These are phyloP conservation scores for Medakamo hakoo DNA, from an alignment of 139 green algal genomes.

Conservation along the genomic window DNA sequence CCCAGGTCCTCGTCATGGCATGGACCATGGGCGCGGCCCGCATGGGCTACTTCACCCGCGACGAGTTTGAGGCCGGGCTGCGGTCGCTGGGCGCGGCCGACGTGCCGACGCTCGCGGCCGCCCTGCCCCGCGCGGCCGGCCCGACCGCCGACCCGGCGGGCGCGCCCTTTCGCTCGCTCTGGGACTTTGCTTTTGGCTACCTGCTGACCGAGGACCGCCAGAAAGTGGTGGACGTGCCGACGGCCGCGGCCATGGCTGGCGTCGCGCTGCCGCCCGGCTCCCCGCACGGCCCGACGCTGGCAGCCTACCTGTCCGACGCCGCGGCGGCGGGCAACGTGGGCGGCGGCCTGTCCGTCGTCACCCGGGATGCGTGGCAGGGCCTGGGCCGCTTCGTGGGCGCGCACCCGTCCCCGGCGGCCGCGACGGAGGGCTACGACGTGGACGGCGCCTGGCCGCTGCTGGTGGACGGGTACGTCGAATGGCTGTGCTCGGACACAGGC, in stretches of 20 bases:
- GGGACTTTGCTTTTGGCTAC: constrained; percentile 39
- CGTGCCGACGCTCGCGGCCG: constrained; percentile 16
- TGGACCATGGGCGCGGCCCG: constrained; percentile 30
- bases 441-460: constrained; percentile 42
- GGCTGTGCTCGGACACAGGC: background rate
- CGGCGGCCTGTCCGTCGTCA: no score
- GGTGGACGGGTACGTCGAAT: constrained; percentile 47
- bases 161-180: constrained; percentile 21
- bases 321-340: constrained; percentile 38
- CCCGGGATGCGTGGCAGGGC: constrained; percentile 34
- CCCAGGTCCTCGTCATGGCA: constrained; percentile 1
- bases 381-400: constrained; percentile 35
- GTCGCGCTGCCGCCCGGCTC: constrained; percentile 18
- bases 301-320: constrained; percentile 25
- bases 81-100: constrained; percentile 8
- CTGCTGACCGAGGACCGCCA: constrained; percentile 34
- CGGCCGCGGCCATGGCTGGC: constrained; percentile 30
- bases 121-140: constrained; percentile 12
- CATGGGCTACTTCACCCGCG: constrained; percentile 37
- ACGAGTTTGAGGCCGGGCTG: constrained; percentile 15
- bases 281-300: constrained; percentile 17
- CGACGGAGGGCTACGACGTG: constrained; percentile 29
- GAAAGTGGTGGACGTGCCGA: constrained; percentile 35
- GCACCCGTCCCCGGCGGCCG: constrained; percentile 20
- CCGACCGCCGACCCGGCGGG: constrained; percentile 1